Percentiles rank a stretch among this genome's conserved stretches.
These are phyloP conservation scores for Straminergon stramineum DNA, from an alignment of 225 moss, liverwort and hornwort genomes.

Conservation along the genomic window DNA sequence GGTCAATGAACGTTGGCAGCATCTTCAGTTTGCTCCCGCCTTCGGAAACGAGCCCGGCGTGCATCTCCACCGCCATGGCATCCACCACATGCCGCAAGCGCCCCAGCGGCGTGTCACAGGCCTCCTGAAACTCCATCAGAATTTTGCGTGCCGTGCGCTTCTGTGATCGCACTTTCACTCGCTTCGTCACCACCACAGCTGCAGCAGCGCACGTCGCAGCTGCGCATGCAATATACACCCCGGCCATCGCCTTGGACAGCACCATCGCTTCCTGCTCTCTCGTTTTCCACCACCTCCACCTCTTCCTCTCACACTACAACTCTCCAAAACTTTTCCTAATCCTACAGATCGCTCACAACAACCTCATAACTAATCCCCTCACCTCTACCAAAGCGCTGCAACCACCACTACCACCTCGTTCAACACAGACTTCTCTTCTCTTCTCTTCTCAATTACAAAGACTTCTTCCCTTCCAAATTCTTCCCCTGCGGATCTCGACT, in stretches of 20 bases:
- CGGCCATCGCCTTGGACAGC: constrained; percentile 15
- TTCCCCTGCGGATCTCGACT: not conserved
- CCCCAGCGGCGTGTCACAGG: constrained; percentile 37
- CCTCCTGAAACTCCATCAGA: constrained; percentile 42
- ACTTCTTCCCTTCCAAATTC: not conserved
- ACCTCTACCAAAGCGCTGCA: not conserved
- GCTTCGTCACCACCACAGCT: constrained; percentile 39
- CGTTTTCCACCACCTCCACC: not conserved
- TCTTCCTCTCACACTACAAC: not conserved
- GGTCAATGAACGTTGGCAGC: constrained; percentile 67
- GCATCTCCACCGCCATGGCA: constrained; percentile 64
- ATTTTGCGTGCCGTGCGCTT: constrained; percentile 26
- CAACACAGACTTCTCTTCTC: not conserved
- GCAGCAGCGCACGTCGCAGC: constrained; percentile 42
- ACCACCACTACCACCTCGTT: not conserved
- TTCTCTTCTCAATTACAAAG: not conserved
- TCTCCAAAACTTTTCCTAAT: not conserved
- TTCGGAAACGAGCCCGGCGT: constrained; percentile 57
- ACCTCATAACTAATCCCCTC: not conserved
- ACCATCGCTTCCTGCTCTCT: constrained; percentile 5
- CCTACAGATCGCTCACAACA: not conserved
- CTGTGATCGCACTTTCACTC: constrained; percentile 39
- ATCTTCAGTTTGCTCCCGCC: constrained; percentile 63
- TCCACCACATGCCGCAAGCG: constrained; percentile 51
- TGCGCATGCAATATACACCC: constrained; percentile 36